Conservation (phyloP, 345 rosid genomes). For the Salix brachista region DNA sequence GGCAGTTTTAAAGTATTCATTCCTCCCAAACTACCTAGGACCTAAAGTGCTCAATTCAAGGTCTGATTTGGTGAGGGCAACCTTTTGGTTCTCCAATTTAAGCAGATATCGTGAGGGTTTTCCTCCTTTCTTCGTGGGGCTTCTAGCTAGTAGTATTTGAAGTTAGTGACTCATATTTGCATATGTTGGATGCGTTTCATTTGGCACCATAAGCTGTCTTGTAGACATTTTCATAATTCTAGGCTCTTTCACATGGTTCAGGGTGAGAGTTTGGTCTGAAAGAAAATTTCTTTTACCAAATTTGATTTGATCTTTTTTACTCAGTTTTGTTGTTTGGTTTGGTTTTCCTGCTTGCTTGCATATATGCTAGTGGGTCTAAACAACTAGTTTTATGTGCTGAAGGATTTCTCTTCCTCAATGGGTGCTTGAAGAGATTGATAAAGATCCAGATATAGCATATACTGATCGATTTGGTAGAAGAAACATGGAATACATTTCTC, state of each 20-base stretch:
- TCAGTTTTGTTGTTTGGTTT: neutral
- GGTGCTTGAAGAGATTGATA: slow-evolving; percentile 46
- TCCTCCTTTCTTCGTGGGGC: neutral
- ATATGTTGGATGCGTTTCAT: neutral
- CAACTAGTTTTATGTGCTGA: slow-evolving; percentile 15
- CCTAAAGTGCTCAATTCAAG: neutral
- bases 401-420: slow-evolving; percentile 55
- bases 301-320: neutral
- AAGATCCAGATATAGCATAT: slow-evolving; percentile 46
- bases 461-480: slow-evolving; percentile 49
- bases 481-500: slow-evolving; percentile 46
- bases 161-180: neutral
- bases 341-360: neutral
- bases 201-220: neutral
- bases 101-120: no score
- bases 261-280: neutral
- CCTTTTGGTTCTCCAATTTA: neutral
- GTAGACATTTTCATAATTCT: neutral
- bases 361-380: slow-evolving; percentile 16
- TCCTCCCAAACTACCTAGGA: neutral
- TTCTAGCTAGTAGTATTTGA: neutral
- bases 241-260: neutral
- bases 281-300: neutral
- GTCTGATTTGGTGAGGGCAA: neutral
- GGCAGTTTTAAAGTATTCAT: neutral